Conservation (phyloP, 2,329 filamentous ascomycete species). For the Ophiognomonia clavigignenti-juglandacearum region DNA sequence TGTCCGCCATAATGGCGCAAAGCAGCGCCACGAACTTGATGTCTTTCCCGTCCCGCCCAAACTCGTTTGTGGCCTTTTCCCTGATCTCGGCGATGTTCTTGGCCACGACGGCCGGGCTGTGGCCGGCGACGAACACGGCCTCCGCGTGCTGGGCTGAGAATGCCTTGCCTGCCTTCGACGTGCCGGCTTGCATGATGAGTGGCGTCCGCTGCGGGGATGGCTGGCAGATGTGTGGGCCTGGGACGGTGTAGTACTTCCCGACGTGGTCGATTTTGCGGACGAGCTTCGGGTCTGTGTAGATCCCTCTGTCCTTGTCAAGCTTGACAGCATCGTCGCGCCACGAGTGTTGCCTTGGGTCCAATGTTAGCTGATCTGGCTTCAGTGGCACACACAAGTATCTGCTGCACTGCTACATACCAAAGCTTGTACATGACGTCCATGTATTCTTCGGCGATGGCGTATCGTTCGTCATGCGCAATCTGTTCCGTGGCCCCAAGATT, state of each 20-base stretch:
- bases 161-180: conserved; percentile 52
- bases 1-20: conserved; percentile 54
- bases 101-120: conserved; percentile 49
- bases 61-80: conserved; percentile 38
- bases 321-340: conserved; percentile 64
- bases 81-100: conserved; percentile 55
- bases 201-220: conserved; percentile 61
- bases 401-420: conserved; percentile 22
- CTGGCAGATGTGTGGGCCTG: conserved; percentile 56
- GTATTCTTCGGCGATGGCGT: conserved; percentile 60
- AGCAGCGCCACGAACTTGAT: conserved; percentile 59
- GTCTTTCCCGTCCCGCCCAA: conserved; percentile 45
- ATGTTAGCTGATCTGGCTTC: rapidly evolving
- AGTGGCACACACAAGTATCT: rapidly evolving
- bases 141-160: conserved; percentile 63
- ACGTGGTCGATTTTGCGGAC: conserved; percentile 63
- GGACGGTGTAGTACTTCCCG: conserved; percentile 59
- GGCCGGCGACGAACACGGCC: conserved; percentile 57
- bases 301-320: conserved; percentile 49
- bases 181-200: conserved; percentile 60
- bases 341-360: conserved; percentile 45
- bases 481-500: conserved; percentile 50
- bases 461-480: conserved; percentile 57
- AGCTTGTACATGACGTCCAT: conserved; percentile 62
- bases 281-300: conserved; percentile 48